Base-by-base conservation (phyloP, 371 early-diverging fungal species). In the Rhizopus delemar region DNA sequence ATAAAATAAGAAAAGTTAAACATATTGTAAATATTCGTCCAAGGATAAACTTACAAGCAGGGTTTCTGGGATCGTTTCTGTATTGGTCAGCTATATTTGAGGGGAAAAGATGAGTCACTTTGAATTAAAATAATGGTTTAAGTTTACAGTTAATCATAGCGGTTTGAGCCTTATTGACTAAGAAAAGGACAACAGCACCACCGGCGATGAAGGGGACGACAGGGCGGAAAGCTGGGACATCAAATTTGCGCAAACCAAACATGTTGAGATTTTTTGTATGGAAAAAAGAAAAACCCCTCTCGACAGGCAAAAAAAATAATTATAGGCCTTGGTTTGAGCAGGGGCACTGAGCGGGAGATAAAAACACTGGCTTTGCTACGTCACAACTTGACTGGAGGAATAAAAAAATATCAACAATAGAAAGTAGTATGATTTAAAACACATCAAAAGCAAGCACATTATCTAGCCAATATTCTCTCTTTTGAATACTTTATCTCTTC, bases 31-130 rank as follows among this genome's bases (percentile, higher is more conserved):
- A 22, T 22, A 53, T 31, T 45, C 34, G n/a, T 28, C 32, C 34
- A 33, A 41, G n/a, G 2, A 43, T 1, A 48, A 39, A 75, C 81
- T 65, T 77, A 80, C 81, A 65, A 63, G 81, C 81, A 75, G 81
- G 81, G 76, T 81, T 81, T 74, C 81, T 75, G 68, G 81, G 81
- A 57, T 81, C 81, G 72, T 81, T 77, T 61, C 57, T 81, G 73
- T 76, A 81, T 34, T 77, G 70, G 0, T 81, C 81, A 55, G 64
- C 81, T 80, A 71, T 22, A 51, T 22, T 22, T 22, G 22, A 43
- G 13, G 15, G 12, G 39, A 39, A 2, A 9, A 5, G 4, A 15
- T 43, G 43, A 13, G 43, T 11, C 13, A 13, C 5, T 43, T 43
- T 11, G 13, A n/a, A 43, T 5, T 13, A 43, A 43, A 43, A 15